These are phyloP conservation scores for Panaeolus papilionaceus DNA, from an alignment of 768 basidiomycete species.

Conservation along the genomic window DNA sequence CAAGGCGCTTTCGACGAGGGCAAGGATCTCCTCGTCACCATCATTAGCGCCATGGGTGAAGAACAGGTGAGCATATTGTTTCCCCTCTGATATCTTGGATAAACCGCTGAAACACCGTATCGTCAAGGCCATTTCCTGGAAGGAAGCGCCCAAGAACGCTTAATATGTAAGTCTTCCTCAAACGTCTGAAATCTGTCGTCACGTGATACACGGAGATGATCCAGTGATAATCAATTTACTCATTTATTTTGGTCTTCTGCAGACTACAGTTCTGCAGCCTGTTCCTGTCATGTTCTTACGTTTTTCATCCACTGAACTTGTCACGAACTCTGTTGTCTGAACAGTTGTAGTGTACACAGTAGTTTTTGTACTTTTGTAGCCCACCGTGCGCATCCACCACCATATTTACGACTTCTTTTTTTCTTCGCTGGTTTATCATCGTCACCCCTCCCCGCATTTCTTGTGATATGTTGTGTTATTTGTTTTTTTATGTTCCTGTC, in stretches of 20 bases:
- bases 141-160: conserved; percentile 83
- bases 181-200: neutral
- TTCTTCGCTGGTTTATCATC: neutral
- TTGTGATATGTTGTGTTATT: conserved; percentile 9
- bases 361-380: conserved; percentile 1
- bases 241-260: neutral
- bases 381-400: conserved; percentile 10
- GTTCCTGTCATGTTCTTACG: conserved; percentile 1
- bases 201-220: neutral
- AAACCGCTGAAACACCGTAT: conserved; percentile 14
- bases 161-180: conserved; percentile 29
- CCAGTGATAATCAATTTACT: neutral
- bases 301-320: neutral
- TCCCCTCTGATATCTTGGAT: conserved; percentile 11
- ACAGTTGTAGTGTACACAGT: conserved; percentile 12
- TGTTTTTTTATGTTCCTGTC: conserved; percentile 11
- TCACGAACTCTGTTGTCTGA: conserved; percentile 6
- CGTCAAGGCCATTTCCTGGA: conserved; percentile 75
- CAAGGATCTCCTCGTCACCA: conserved; percentile 88
- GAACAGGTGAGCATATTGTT: conserved; percentile 62
- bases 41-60: conserved; percentile 90
- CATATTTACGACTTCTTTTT: conserved; percentile 10
- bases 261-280: neutral
- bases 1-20: conserved; percentile 75
- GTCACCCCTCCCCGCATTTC: conserved; percentile 5